Evolutionary conservation across 305 asterid genomes (phyloP).

Genomic region (Nicotiana rustica): DNA sequence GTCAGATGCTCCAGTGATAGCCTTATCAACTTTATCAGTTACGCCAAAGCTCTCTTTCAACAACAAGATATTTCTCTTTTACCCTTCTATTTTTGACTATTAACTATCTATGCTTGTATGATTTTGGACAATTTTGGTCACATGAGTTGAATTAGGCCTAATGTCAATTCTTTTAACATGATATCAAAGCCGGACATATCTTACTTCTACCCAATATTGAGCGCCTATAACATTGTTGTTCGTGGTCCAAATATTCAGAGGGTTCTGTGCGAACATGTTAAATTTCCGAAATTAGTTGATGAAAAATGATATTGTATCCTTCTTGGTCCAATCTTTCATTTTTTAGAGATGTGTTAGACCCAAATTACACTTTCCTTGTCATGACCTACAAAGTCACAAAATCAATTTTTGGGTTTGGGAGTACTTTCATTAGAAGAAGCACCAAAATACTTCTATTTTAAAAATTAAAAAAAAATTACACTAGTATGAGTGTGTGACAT

Average conservation of each 20-base stretch:
- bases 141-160: neutral
- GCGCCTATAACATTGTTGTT: neutral
- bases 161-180: neutral
- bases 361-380: neutral
- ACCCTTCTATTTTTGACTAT: neutral
- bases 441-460: too few relatives aligned
- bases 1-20: slow-evolving; percentile 43
- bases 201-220: neutral
- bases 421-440: neutral
- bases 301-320: neutral
- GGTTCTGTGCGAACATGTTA: too few relatives aligned
- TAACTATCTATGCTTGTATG: neutral
- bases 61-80: slow-evolving; percentile 55
- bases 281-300: too few relatives aligned
- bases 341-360: neutral
- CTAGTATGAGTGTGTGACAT: neutral
- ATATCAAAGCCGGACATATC: neutral
- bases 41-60: slow-evolving; percentile 51
- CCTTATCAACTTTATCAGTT: too few relatives aligned
- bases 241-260: neutral
- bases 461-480: too few relatives aligned
- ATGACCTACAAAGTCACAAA: neutral
- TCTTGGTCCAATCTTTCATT: neutral
- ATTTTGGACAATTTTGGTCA: neutral
- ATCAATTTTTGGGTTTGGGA: neutral